These are phyloP conservation scores for Phoenix dactylifera DNA, from an alignment of 176 grass and related monocot genomes.

Conservation along the genomic window DNA sequence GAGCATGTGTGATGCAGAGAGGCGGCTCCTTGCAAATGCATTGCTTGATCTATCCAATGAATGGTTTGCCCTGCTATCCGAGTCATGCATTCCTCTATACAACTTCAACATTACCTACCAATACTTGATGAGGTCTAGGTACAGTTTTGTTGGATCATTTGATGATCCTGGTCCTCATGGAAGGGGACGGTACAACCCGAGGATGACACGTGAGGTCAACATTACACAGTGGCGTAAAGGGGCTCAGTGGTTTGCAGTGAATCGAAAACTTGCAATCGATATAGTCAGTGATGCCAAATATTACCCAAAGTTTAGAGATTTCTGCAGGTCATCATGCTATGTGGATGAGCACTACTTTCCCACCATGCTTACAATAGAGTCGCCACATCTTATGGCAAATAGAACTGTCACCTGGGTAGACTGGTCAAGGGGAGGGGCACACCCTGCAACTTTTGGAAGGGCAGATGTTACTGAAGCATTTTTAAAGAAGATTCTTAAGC, in stretches of 20 bases:
- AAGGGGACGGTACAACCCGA: background rate
- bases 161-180: conserved; percentile 5
- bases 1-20: conserved; percentile 12
- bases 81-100: conserved; percentile 11
- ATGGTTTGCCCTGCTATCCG: conserved; percentile 13
- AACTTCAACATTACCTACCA: conserved; percentile 11
- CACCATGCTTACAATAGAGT: conserved; percentile 4
- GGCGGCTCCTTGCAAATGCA: conserved; percentile 13
- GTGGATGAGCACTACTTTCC: conserved; percentile 19
- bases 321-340: conserved; percentile 2
- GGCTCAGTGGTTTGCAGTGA: conserved; percentile 5
- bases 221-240: conserved; percentile 10
- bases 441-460: conserved; percentile 8
- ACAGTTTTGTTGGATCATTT: conserved; percentile 7
- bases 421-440: conserved; percentile 12
- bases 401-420: conserved; percentile 7
- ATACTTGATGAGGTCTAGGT: background rate
- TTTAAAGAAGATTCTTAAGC: background rate
- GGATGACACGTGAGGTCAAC: background rate
- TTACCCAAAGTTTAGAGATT: conserved; percentile 2
- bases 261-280: conserved; percentile 1
- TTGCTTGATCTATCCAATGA: conserved; percentile 13
- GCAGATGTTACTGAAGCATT: conserved; percentile 3
- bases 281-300: conserved; percentile 4
- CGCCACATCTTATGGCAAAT: background rate